These are phyloP conservation scores for Serpula lacrymans DNA, from an alignment of 768 basidiomycete genomes.

Conservation along the genomic window DNA sequence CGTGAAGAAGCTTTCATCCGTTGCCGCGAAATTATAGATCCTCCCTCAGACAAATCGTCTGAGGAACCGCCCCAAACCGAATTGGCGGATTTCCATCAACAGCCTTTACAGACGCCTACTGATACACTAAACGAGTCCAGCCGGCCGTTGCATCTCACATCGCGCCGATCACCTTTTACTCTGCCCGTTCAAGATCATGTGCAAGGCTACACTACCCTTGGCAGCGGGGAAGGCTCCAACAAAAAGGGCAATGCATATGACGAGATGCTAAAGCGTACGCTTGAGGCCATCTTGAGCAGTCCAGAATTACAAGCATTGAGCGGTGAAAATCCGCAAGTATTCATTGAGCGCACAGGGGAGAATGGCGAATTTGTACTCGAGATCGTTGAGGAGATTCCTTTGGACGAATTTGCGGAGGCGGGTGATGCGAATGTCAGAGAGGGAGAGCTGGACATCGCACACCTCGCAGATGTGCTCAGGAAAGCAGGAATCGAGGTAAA, in stretches of 20 bases:
- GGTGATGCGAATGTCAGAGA: slow-evolving; percentile 21
- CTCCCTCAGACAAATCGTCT: slow-evolving; percentile 15
- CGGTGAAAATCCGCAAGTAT: slow-evolving; percentile 32
- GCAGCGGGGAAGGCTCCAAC: slow-evolving; percentile 8
- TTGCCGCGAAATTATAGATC: slow-evolving; percentile 70
- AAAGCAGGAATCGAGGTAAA: slow-evolving; percentile 51
- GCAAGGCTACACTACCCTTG: too few relatives aligned
- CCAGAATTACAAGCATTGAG: slow-evolving; percentile 25
- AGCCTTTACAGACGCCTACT: slow-evolving; percentile 25
- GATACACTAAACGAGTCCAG: slow-evolving; percentile 46
- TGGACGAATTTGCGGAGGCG: slow-evolving; percentile 26
- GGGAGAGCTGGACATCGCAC: slow-evolving; percentile 38
- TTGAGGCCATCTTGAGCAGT: slow-evolving; percentile 26
- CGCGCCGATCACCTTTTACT: slow-evolving; percentile 47
- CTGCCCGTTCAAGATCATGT: slow-evolving; percentile 27
- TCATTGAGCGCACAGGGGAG: slow-evolving; percentile 39
- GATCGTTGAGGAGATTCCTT: slow-evolving; percentile 42
- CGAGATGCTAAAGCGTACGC: slow-evolving; percentile 24
- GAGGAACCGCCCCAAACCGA: slow-evolving; percentile 28
- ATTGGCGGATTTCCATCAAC: slow-evolving; percentile 7
- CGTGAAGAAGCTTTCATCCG: slow-evolving; percentile 68
- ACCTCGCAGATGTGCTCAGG: slow-evolving; percentile 48
- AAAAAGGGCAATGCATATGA: slow-evolving; percentile 18
- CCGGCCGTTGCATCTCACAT: slow-evolving; percentile 51
- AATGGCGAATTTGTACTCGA: slow-evolving; percentile 41